These are phyloP conservation scores for Glomus cerebriforme DNA, from an alignment of 192 early-diverging fungal genomes.

Conservation along the genomic window DNA sequence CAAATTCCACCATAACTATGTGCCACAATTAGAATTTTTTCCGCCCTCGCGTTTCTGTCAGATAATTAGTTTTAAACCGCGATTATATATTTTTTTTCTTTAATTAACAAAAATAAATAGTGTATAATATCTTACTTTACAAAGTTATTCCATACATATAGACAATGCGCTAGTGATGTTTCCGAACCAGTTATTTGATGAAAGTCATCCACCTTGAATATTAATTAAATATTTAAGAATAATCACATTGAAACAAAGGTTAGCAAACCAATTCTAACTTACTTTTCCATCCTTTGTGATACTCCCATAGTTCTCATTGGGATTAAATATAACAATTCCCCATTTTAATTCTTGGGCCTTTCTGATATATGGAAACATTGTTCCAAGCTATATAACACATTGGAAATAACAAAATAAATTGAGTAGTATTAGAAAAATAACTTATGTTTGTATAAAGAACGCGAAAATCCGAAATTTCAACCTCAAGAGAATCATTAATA, in stretches of 20 bases:
- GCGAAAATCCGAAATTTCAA: neutral
- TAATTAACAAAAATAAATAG: neutral
- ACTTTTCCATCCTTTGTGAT: slow-evolving; percentile 2
- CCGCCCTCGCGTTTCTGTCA: neutral
- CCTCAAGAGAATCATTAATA: slow-evolving; percentile 40
- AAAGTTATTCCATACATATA: slow-evolving; percentile 40
- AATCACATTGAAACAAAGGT: neutral
- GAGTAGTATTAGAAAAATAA: neutral
- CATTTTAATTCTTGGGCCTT: slow-evolving; percentile 32
- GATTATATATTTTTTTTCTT: neutral
- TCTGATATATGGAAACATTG: slow-evolving; percentile 38
- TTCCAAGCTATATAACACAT: slow-evolving; percentile 18
- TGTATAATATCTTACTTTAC: slow-evolving; percentile 12
- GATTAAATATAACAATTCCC: slow-evolving; percentile 36
- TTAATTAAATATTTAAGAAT: neutral
- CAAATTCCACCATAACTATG: slow-evolving; percentile 31
- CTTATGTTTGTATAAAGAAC: neutral
- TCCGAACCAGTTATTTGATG: neutral
- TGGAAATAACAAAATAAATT: neutral
- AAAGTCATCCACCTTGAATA: neutral
- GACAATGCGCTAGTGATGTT: slow-evolving; percentile 30
- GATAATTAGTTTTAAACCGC: neutral
- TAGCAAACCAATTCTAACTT: neutral
- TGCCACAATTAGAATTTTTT: slow-evolving; percentile 13
- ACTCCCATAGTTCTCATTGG: slow-evolving; percentile 28